Evolutionary conservation across 352 stramenopile species (phyloP).

Genomic region (Globisporangium echinulatum): DNA sequence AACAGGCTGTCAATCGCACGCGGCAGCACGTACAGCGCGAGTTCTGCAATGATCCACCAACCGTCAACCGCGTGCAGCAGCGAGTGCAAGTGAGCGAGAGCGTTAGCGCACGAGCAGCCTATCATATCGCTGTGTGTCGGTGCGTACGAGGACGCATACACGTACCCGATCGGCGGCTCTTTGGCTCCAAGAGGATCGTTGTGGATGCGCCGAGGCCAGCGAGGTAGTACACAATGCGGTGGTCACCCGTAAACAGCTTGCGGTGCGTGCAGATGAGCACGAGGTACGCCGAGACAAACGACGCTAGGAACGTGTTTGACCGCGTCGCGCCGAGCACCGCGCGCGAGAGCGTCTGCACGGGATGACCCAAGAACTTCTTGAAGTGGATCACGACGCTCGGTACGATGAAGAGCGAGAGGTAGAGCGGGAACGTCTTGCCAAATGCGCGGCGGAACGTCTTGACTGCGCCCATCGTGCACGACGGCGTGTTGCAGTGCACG

Average conservation of each 20-base stretch:
- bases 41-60: conserved; percentile 24
- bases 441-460: conserved; percentile 60
- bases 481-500: conserved; percentile 45
- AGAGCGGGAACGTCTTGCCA: conserved; percentile 65
- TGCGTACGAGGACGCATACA: background rate
- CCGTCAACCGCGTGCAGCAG: too few relatives aligned
- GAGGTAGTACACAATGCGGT: conserved; percentile 76
- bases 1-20: conserved; percentile 71
- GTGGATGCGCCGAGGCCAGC: conserved; percentile 50
- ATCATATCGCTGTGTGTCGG: too few relatives aligned
- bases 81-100: background rate
- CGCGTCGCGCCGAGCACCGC: conserved; percentile 61
- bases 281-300: conserved; percentile 69
- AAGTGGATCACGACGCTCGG: conserved; percentile 78
- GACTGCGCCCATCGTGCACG: conserved; percentile 37
- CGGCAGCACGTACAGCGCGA: conserved; percentile 74
- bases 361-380: conserved; percentile 64
- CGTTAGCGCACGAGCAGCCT: background rate
- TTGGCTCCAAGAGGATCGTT: conserved; percentile 75
- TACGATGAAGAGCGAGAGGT: conserved; percentile 83
- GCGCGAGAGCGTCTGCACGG: conserved; percentile 41
- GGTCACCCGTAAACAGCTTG: conserved; percentile 42
- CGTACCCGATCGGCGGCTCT: conserved; percentile 70
- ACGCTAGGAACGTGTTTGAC: conserved; percentile 72
- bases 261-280: conserved; percentile 58